These are phyloP conservation scores for Medicago truncatula DNA, from an alignment of 306 rosid genomes.

Conservation along the genomic window DNA sequence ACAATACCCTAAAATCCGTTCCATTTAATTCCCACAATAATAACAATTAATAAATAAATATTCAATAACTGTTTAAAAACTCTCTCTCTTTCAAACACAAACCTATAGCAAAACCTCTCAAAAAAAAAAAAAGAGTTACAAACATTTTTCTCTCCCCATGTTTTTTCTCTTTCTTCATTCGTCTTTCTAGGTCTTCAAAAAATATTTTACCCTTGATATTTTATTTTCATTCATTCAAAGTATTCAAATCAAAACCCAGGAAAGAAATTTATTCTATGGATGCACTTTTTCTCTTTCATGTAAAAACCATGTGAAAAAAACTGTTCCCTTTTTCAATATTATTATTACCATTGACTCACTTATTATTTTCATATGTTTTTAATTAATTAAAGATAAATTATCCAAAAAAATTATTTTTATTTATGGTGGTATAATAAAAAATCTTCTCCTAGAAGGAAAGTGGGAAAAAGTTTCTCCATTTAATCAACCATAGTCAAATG, in stretches of 20 bases:
- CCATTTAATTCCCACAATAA: neutral
- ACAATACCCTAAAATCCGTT: neutral
- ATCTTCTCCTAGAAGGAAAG: constrained; percentile 39
- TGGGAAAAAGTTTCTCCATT: neutral
- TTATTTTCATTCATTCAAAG: constrained; percentile 18
- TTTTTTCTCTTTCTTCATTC: neutral
- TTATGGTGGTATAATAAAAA: constrained; percentile 7
- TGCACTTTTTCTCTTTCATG: neutral
- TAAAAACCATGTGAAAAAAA: neutral
- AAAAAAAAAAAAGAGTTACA: too few relatives aligned
- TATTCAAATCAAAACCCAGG: neutral
- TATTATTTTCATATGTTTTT: neutral
- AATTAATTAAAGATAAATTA: neutral
- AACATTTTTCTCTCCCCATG: neutral
- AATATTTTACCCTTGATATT: constrained; percentile 25
- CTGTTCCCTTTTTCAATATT: neutral
- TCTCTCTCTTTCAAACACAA: neutral
- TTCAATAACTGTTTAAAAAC: neutral
- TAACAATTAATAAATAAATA: neutral
- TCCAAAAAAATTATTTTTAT: neutral
- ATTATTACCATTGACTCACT: neutral
- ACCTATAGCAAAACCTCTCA: neutral
- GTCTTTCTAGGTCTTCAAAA: neutral
- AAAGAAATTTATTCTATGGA: neutral
- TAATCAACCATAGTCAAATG: constrained; percentile 11